Conservation (phyloP, 1,284 basidiomycete species). For the Lignosus rhinocerotis region DNA sequence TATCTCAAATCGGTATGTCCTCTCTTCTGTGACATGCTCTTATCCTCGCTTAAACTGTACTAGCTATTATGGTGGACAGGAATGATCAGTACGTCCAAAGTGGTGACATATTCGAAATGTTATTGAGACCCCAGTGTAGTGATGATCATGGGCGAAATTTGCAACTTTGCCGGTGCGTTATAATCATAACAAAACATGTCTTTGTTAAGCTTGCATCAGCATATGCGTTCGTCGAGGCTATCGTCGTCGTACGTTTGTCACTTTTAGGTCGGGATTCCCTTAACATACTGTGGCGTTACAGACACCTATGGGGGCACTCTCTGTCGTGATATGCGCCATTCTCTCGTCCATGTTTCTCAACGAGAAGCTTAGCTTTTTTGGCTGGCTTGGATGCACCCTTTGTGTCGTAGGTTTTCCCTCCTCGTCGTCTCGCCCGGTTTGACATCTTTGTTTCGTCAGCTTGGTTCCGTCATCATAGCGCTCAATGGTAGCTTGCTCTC, state of each 20-base stretch:
- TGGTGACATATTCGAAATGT: not conserved
- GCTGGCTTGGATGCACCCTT: slow-evolving; percentile 90
- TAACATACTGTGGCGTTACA: slow-evolving; percentile 31
- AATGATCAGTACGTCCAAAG: slow-evolving; percentile 63
- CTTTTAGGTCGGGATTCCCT: not conserved
- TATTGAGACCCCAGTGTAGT: slow-evolving; percentile 41
- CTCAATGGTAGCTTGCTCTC: slow-evolving; percentile 54
- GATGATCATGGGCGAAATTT: slow-evolving; percentile 81
- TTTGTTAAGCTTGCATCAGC: slow-evolving; percentile 43
- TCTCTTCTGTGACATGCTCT: not conserved
- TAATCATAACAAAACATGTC: not conserved
- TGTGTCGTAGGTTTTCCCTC: slow-evolving; percentile 63
- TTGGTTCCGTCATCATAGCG: slow-evolving; percentile 87
- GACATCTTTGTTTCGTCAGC: slow-evolving; percentile 37
- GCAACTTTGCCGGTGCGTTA: slow-evolving; percentile 77
- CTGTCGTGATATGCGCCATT: slow-evolving; percentile 94
- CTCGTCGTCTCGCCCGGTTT: not conserved
- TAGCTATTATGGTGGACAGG: slow-evolving; percentile 86
- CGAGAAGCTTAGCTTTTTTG: slow-evolving; percentile 89
- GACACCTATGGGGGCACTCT: slow-evolving; percentile 95
- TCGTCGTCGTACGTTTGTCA: slow-evolving; percentile 69
- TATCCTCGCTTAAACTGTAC: not conserved
- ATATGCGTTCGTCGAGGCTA: slow-evolving; percentile 88
- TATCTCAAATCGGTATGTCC: slow-evolving; percentile 87
- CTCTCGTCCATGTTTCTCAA: slow-evolving; percentile 93